A percentile compares a stretch with the other conserved stretches of the same genome.
Conservation (phyloP, 352 stramenopile species). For the Phytophthora nicotianae region DNA sequence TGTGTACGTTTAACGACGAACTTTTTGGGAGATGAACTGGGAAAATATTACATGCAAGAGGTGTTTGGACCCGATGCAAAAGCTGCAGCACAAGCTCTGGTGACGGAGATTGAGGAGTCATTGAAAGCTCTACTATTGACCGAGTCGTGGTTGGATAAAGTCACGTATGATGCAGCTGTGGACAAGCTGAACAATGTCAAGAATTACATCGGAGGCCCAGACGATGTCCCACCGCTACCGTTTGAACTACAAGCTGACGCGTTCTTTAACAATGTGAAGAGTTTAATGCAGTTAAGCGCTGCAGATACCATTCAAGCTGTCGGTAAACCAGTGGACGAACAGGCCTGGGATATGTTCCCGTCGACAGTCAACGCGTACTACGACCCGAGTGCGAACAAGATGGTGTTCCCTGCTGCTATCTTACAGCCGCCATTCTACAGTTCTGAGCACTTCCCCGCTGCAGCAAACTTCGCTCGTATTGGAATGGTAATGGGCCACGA, state of each 20-base stretch:
- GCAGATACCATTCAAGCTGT: constrained; percentile 38
- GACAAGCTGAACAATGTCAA: constrained; percentile 91
- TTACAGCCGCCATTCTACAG: constrained; percentile 88
- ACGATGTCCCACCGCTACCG: constrained; percentile 49
- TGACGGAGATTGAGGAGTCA: constrained; percentile 86
- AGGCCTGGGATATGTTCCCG: constrained; percentile 89
- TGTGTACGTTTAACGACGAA: constrained; percentile 77
- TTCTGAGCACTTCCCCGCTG: constrained; percentile 72
- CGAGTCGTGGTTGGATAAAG: constrained; percentile 88
- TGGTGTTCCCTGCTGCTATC: constrained; percentile 94
- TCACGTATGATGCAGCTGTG: constrained; percentile 78
- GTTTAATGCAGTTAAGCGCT: constrained; percentile 43
- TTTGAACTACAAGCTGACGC: constrained; percentile 53
- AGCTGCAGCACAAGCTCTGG: constrained; percentile 70
- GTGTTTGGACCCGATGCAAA: constrained; percentile 89
- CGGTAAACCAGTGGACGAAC: constrained; percentile 51
- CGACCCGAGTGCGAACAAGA: constrained; percentile 79
- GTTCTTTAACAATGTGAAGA: constrained; percentile 65
- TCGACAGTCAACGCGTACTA: constrained; percentile 93
- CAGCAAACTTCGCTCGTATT: constrained; percentile 93
- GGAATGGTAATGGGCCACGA: constrained; percentile 94
- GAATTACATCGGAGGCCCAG: constrained; percentile 74
- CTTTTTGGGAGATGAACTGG: constrained; percentile 87
- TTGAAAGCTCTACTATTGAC: constrained; percentile 82
- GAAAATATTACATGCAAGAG: constrained; percentile 88